Percentiles rank a stretch among this genome's conserved stretches.
These are phyloP conservation scores for Herpomyces periplanetae DNA, from an alignment of 2,329 filamentous ascomycete species.

Conservation along the genomic window DNA sequence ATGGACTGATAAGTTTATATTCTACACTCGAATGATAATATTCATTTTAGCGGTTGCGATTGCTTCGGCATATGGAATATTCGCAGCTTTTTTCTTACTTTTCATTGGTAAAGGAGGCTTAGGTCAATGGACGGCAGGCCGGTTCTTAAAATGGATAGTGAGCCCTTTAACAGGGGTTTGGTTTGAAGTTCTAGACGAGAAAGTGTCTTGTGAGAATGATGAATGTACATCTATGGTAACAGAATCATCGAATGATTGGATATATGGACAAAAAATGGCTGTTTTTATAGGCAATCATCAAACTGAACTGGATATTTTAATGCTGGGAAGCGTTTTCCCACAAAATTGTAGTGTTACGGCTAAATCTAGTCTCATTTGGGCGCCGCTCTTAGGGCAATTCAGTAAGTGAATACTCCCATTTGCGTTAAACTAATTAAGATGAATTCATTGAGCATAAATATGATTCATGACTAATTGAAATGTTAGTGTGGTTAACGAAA, in stretches of 20 bases:
- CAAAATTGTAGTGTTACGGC: conserved; percentile 70
- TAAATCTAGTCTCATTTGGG: conserved; percentile 37
- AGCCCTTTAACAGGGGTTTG: conserved; percentile 28
- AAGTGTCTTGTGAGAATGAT: conserved; percentile 21
- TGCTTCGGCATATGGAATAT: conserved; percentile 26
- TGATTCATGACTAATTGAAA: no score
- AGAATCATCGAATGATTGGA: conserved; percentile 6
- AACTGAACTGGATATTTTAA: conserved; percentile 68
- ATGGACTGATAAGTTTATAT: no score
- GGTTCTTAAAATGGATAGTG: conserved; percentile 46
- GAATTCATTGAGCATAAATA: no score
- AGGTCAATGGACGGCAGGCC: conserved; percentile 46
- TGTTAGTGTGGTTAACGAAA: conserved; percentile 28
- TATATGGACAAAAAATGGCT: conserved; percentile 19
- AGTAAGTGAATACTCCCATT: conserved; percentile 10
- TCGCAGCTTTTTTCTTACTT: conserved; percentile 29
- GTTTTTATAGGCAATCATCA: conserved; percentile 88
- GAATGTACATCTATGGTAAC: conserved; percentile 7
- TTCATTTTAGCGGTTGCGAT: conserved; percentile 8
- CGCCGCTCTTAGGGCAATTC: conserved; percentile 77
- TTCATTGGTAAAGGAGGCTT: conserved; percentile 28
- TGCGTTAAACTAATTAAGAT: no score
- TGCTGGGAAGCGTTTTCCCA: conserved; percentile 63
- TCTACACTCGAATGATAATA: conserved; percentile 20
- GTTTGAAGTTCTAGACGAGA: conserved; percentile 33